Base-by-base conservation (phyloP, 176 grass and related monocot genomes). In the Tillandsia leiboldiana region DNA sequence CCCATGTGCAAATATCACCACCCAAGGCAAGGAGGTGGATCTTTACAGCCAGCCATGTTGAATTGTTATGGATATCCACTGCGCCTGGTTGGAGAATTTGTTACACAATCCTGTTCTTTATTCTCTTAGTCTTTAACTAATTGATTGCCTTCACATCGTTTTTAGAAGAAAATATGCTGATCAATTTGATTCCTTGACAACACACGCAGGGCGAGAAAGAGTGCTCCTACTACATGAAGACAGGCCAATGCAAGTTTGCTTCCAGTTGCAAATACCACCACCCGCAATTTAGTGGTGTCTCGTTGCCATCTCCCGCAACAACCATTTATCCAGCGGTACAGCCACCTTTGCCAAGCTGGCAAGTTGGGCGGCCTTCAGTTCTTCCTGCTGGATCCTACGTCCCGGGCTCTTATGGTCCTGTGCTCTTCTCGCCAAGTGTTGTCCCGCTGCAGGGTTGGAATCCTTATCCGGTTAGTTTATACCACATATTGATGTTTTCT, bases 1-100 rank as follows among this genome's bases (percentile, higher is more conserved):
- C 74, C 89, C 51, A 83, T 86, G 27, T 97, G 94, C 77, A 97
- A 93, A 64, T 92, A 87, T 77, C 74, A 90, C 81, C 94, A 97
- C 65, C 94, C 94, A 13, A 92, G 81, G 63, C 83, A 93, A 77
- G 72, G 63, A 49, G 42, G 70, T 72, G 72, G 77, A 49, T 78
- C 72, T 47, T 68, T 69, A 15, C 83, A 78, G 13, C 84, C 84
- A 70, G 75, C 81, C 51, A 57, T 74, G 61, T 77, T 97, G 65
- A 97, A 90, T 69, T 72, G 73, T 54, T 69, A 61, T 75, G 94
- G 89, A 74, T 90, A 79, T 52, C 94, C 94, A 57, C 66, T 90
- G 58, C 84, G 89, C 26, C 61, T 17, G 71, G 94, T 93, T 54
- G 50, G 86, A 53, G 58, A 74, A 12, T 79, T 71, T 48, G 42